phyloP scores from a whole-genome alignment of 1,284 basidiomycete species.

The Acaromyces ingoldii region DNA sequence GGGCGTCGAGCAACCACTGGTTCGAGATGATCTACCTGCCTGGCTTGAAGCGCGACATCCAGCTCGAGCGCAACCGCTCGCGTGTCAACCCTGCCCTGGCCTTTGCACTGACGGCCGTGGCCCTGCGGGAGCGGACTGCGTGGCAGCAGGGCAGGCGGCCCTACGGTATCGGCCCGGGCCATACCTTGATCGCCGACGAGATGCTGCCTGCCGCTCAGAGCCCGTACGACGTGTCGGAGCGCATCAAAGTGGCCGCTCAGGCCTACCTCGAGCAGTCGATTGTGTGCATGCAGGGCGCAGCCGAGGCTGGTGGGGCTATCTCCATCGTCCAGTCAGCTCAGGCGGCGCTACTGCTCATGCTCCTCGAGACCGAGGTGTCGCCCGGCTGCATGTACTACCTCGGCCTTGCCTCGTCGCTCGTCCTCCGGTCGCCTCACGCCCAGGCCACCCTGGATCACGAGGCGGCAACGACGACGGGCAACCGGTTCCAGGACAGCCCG shows the following conservation, averaged over 20 bases:
- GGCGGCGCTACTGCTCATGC: conserved; percentile 1
- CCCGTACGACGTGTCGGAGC: neutral
- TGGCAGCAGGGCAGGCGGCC: neutral
- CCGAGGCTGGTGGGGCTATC: neutral
- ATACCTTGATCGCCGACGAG: neutral
- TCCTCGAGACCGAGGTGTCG: neutral
- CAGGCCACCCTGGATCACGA: neutral
- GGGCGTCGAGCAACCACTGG: neutral
- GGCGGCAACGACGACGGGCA: neutral
- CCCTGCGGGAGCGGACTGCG: neutral
- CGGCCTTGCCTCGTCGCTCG: neutral
- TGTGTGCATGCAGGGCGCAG: too few relatives aligned
- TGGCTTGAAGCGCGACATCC: neutral
- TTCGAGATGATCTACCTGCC: neutral
- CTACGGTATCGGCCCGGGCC: neutral
- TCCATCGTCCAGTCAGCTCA: neutral
- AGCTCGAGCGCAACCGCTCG: neutral
- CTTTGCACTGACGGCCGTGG: neutral
- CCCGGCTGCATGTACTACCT: neutral
- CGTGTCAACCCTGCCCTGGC: neutral
- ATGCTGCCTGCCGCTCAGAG: neutral
- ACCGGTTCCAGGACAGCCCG: neutral
- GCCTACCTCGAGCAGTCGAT: neutral
- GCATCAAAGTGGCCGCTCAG: neutral
- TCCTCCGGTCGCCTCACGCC: neutral